Evolutionary conservation across 805 yeast genomes (phyloP).

Genomic region (Zygotorulaspora danielsina): DNA sequence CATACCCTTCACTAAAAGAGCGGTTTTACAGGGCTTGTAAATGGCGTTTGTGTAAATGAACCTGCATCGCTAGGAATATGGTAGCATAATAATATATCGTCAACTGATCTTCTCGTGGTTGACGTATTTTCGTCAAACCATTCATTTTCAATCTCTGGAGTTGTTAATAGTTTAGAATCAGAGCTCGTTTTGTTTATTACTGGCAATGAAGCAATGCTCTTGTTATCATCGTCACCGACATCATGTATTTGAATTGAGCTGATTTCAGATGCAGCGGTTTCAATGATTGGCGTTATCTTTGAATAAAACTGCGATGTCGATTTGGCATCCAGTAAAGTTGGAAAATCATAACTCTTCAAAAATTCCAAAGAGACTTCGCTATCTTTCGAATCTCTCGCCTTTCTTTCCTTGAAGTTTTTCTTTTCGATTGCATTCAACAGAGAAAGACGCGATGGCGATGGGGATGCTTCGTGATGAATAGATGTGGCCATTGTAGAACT

Average conservation of each 20-base stretch:
- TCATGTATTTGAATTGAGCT: not conserved
- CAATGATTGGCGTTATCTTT: conserved; percentile 8
- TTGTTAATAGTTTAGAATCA: conserved; percentile 18
- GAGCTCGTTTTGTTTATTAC: conserved; percentile 18
- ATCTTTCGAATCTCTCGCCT: conserved; percentile 16
- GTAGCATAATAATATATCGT: conserved; percentile 32
- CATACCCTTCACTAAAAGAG: no score
- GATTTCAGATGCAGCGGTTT: conserved; percentile 3
- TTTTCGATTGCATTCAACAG: conserved; percentile 20
- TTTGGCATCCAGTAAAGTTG: conserved; percentile 29
- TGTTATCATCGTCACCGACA: not conserved
- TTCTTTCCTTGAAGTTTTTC: conserved; percentile 16
- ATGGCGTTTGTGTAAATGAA: conserved; percentile 14
- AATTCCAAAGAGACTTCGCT: conserved; percentile 28
- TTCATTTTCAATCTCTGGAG: conserved; percentile 26
- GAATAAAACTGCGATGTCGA: conserved; percentile 5
- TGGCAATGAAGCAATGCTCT: not conserved
- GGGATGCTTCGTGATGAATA: conserved; percentile 16
- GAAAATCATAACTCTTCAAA: conserved; percentile 29
- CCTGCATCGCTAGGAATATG: conserved; percentile 26
- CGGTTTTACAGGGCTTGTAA: not conserved
- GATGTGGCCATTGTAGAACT: conserved; percentile 32
- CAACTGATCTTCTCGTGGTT: conserved; percentile 27
- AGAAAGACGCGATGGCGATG: conserved; percentile 12
- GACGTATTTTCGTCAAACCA: conserved; percentile 23